These are phyloP conservation scores for Syzygium jambos DNA, from an alignment of 345 rosid genomes.

Conservation along the genomic window DNA sequence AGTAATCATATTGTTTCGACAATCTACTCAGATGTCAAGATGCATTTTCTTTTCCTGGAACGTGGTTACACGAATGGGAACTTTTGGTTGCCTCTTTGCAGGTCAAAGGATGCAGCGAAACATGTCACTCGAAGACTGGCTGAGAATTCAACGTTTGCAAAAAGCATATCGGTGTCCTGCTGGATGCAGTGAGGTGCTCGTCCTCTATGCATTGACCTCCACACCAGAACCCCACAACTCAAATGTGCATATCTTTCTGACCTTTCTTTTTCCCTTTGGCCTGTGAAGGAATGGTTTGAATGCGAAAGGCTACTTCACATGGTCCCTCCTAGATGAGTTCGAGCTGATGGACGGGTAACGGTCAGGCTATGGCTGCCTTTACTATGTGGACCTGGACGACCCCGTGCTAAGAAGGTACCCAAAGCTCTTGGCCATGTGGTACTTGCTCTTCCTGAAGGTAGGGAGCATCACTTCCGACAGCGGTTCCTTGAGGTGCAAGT, in stretches of 20 bases:
- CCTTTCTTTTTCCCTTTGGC: not conserved
- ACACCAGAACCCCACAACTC: not conserved
- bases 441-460: conserved; percentile 1
- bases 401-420: not conserved
- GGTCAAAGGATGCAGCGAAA: not conserved
- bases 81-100: not conserved
- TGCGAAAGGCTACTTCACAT: conserved; percentile 1
- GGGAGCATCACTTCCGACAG: not conserved
- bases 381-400: conserved; percentile 5
- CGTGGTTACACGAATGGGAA: not conserved
- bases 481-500: not conserved
- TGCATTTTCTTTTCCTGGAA: not conserved
- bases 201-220: too few species aligned
- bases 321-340: conserved; percentile 6
- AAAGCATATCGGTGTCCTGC: too few species aligned
- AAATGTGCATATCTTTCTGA: not conserved
- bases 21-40: not conserved
- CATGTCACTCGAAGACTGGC: too few species aligned
- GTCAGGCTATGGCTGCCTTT: not conserved
- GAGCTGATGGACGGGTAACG: conserved; percentile 1
- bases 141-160: too few species aligned
- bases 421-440: conserved; percentile 3
- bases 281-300: conserved; percentile 2
- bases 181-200: too few species aligned
- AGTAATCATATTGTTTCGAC: not conserved